Evolutionary conservation across 2,329 filamentous ascomycete genomes (phyloP).

Genomic region (Alternaria panax): DNA sequence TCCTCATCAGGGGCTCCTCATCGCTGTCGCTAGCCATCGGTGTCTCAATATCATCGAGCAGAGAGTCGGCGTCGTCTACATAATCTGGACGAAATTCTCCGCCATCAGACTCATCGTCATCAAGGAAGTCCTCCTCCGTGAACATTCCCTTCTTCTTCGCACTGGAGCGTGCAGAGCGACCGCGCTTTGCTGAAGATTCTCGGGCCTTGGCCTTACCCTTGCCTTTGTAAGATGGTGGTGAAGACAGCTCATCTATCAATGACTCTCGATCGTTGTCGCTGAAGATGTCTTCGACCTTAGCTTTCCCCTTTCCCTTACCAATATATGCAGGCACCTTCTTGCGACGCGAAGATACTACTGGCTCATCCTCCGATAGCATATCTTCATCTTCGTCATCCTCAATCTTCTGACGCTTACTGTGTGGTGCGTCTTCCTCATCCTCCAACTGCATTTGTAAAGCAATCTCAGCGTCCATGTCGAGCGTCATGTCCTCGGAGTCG

Average conservation of each 20-base stretch:
- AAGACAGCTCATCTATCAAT: constrained; percentile 7
- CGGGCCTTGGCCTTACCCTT: constrained; percentile 36
- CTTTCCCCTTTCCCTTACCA: constrained; percentile 30
- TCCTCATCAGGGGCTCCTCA: constrained; percentile 34
- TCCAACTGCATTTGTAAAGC: constrained; percentile 66
- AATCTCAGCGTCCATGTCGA: constrained; percentile 60
- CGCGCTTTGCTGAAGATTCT: constrained; percentile 18
- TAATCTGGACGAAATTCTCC: constrained; percentile 41
- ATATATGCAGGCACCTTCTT: constrained; percentile 17
- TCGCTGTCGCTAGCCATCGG: constrained; percentile 36
- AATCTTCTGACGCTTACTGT: constrained; percentile 49
- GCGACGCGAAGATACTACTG: constrained; percentile 17
- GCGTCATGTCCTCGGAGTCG: constrained; percentile 40
- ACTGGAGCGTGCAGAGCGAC: constrained; percentile 31
- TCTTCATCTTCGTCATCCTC: constrained; percentile 42
- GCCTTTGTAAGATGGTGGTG: constrained; percentile 25
- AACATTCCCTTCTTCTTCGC: constrained; percentile 24
- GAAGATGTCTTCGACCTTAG: constrained; percentile 12
- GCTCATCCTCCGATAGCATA: constrained; percentile 26
- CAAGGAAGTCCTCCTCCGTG: constrained; percentile 26
- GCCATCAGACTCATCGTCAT: constrained; percentile 34
- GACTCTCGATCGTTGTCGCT: constrained; percentile 17
- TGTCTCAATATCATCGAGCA: constrained; percentile 27
- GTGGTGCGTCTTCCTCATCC: constrained; percentile 55
- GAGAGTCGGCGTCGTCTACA: constrained; percentile 31